A percentile compares a stretch with the other conserved stretches of the same genome.
These are phyloP conservation scores for Fusarium sulawesiense DNA, from an alignment of 2,329 filamentous ascomycete genomes.

Conservation along the genomic window DNA sequence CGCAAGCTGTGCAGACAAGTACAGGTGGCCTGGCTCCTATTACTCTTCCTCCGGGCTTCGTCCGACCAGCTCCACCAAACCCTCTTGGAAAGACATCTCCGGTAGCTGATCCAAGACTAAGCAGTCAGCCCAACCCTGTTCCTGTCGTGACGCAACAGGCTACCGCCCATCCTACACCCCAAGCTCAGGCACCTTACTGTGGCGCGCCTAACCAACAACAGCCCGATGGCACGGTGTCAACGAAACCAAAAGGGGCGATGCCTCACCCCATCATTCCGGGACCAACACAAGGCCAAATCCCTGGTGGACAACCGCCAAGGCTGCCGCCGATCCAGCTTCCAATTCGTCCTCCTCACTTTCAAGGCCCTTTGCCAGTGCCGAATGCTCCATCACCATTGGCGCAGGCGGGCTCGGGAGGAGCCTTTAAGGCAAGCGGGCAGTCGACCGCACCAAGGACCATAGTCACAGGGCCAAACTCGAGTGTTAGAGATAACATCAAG, in stretches of 20 bases:
- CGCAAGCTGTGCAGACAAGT: not conserved
- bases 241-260: not conserved
- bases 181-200: slow-evolving; percentile 4
- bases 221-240: not conserved
- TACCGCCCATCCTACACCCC: not conserved
- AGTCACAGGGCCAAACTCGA: slow-evolving; percentile 1
- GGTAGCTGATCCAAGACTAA: slow-evolving; percentile 5
- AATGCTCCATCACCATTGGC: not conserved
- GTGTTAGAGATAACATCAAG: not conserved
- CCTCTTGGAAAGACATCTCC: not conserved
- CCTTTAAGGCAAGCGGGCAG: not conserved
- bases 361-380: not conserved
- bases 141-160: not conserved
- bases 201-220: not conserved
- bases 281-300: not conserved
- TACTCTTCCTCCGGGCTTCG: not conserved
- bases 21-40: slow-evolving; percentile 7
- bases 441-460: not conserved
- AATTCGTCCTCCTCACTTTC: slow-evolving; percentile 4
- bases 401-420: not conserved
- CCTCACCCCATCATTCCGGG: not conserved
- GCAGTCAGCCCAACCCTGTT: slow-evolving; percentile 1
- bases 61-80: not conserved
- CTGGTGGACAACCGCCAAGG: not conserved
- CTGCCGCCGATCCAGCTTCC: slow-evolving; percentile 14